phyloP scores from a whole-genome alignment of 2,329 filamentous ascomycete genomes.

The Mycosphaerella sp. region DNA sequence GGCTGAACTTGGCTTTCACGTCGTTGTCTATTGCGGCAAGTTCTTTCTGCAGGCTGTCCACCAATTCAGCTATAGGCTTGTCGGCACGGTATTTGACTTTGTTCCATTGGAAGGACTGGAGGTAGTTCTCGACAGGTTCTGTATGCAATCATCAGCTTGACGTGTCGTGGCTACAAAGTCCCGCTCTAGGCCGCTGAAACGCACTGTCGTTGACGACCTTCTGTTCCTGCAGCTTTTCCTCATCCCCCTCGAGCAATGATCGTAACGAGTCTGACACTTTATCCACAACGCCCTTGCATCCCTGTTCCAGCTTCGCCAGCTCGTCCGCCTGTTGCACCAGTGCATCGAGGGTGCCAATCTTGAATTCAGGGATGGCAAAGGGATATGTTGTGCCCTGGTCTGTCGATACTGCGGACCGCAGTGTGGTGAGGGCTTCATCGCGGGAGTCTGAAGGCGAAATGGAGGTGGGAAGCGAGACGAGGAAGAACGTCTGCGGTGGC shows the following conservation, averaged over 20 bases:
- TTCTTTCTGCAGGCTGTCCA: slow-evolving; percentile 88
- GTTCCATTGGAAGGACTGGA: slow-evolving; percentile 89
- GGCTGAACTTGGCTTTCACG: slow-evolving; percentile 86
- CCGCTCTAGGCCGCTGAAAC: slow-evolving; percentile 31
- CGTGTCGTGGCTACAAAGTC: neutral
- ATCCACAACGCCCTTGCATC: slow-evolving; percentile 72
- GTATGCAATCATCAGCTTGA: slow-evolving; percentile 18
- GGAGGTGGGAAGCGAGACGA: slow-evolving; percentile 83
- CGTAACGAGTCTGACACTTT: slow-evolving; percentile 85
- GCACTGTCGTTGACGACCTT: slow-evolving; percentile 92
- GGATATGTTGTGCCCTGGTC: slow-evolving; percentile 70
- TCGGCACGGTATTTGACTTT: slow-evolving; percentile 95
- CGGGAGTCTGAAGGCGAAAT: slow-evolving; percentile 74
- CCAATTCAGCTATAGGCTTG: slow-evolving; percentile 78
- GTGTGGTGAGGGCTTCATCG: slow-evolving; percentile 71
- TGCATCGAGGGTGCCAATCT: slow-evolving; percentile 92
- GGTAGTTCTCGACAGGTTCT: slow-evolving; percentile 95
- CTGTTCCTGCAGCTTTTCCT: slow-evolving; percentile 74
- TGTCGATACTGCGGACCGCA: slow-evolving; percentile 64
- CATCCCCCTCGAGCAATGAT: slow-evolving; percentile 75
- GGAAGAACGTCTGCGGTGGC: slow-evolving; percentile 60
- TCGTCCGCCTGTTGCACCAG: slow-evolving; percentile 96
- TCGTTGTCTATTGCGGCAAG: slow-evolving; percentile 89
- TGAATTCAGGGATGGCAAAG: slow-evolving; percentile 88
- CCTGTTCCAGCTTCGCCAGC: slow-evolving; percentile 74